Percentiles rank a stretch among this genome's conserved stretches.
phyloP scores from a whole-genome alignment of 345 rosid species.

The Acer negundo region DNA sequence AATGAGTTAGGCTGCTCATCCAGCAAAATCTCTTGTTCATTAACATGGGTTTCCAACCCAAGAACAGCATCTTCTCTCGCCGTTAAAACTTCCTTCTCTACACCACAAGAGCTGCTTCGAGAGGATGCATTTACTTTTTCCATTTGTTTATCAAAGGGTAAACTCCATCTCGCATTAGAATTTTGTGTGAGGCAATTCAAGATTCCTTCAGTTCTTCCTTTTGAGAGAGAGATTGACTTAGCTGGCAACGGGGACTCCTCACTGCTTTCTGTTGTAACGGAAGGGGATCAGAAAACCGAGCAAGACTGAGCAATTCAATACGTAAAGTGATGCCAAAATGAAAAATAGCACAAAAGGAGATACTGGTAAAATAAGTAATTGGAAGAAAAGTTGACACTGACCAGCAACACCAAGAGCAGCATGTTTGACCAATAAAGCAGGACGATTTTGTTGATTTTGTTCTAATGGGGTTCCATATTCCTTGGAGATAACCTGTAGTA shows the following conservation, averaged over 20 bases:
- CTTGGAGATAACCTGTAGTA: conserved; percentile 65
- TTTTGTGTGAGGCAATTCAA: conserved; percentile 45
- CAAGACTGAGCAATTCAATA: neutral
- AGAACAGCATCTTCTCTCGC: conserved; percentile 22
- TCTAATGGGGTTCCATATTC: conserved; percentile 31
- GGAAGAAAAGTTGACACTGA: conserved; percentile 11
- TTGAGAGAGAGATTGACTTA: conserved; percentile 26
- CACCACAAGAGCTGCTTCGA: conserved; percentile 14
- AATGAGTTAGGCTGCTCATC: conserved; percentile 19
- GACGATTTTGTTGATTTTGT: conserved; percentile 28
- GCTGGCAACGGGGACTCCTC: conserved; percentile 26
- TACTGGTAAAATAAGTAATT: neutral
- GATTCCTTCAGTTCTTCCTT: conserved; percentile 48
- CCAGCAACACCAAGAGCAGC: conserved; percentile 36
- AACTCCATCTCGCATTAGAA: conserved; percentile 24
- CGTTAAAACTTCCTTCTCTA: conserved; percentile 27
- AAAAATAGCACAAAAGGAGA: neutral
- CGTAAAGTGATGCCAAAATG: neutral
- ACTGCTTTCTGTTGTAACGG: conserved; percentile 34
- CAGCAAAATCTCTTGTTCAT: conserved; percentile 4
- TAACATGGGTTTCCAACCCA: conserved; percentile 8
- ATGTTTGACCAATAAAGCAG: conserved; percentile 26
- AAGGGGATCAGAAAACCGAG: neutral
- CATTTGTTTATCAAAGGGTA: conserved; percentile 21
- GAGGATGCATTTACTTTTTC: conserved; percentile 20